Conservation (phyloP, 768 basidiomycete genomes). For the Stropharia rugosoannulata region DNA sequence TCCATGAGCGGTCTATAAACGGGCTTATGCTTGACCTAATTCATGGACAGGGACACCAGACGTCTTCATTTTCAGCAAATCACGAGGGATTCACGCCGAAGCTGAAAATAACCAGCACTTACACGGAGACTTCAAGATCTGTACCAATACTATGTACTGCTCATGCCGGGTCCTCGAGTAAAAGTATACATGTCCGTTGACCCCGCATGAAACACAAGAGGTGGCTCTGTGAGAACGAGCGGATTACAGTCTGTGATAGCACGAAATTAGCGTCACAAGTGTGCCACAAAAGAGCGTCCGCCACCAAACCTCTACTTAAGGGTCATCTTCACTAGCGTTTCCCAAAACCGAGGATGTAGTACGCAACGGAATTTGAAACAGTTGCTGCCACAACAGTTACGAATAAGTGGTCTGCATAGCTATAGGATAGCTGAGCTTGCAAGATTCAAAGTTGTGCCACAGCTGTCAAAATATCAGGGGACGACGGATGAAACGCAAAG, state of each 20-base stretch:
- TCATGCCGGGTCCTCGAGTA: not conserved
- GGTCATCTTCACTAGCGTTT: no score
- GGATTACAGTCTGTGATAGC: not conserved
- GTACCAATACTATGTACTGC: not conserved
- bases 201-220: not conserved
- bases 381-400: not conserved
- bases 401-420: not conserved
- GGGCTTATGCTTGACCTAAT: no score
- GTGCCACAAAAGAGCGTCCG: no score
- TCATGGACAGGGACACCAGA: not conserved
- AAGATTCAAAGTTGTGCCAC: conserved; percentile 13
- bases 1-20: no score
- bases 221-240: not conserved
- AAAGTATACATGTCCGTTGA: not conserved
- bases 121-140: not conserved
- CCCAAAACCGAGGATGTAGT: no score
- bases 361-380: no score
- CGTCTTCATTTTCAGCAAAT: not conserved
- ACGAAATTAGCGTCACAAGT: not conserved
- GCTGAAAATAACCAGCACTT: not conserved
- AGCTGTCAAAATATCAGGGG: conserved; percentile 16
- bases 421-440: not conserved
- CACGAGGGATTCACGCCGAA: not conserved
- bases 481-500: conserved; percentile 18
- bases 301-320: no score